These are phyloP conservation scores for Umbellularia californica DNA, from an alignment of 164 flowering plant species.

Conservation along the genomic window DNA sequence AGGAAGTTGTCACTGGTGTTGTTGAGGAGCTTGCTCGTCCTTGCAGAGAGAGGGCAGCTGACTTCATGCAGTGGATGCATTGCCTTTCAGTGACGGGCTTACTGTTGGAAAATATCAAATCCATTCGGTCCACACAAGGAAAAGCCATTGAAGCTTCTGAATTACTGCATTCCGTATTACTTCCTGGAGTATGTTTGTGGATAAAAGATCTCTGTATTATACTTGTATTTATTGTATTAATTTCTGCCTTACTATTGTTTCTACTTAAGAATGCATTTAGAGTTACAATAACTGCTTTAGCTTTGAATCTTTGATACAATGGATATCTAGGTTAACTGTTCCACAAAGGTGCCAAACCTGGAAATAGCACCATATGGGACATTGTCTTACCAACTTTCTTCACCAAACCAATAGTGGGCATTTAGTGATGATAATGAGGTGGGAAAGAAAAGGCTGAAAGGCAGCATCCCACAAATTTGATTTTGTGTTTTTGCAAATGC, in stretches of 20 bases:
- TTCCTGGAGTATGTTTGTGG: slow-evolving; percentile 67
- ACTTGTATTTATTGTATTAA: background rate
- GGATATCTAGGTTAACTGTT: background rate
- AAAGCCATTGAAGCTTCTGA: slow-evolving; percentile 55
- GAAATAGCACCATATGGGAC: background rate
- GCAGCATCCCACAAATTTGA: background rate
- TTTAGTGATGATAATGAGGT: background rate
- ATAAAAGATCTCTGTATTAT: background rate
- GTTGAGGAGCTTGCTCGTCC: slow-evolving; percentile 84
- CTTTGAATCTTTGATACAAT: background rate
- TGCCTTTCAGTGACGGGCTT: slow-evolving; percentile 77
- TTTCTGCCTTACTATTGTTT: background rate
- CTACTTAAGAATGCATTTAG: background rate
- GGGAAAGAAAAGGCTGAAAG: background rate
- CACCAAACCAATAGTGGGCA: background rate
- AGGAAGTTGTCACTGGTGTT: slow-evolving; percentile 57
- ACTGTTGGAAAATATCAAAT: slow-evolving; percentile 62
- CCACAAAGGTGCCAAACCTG: background rate
- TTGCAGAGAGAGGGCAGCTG: slow-evolving; percentile 91
- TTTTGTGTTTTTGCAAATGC: background rate
- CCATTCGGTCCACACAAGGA: slow-evolving; percentile 47
- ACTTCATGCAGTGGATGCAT: slow-evolving; percentile 94
- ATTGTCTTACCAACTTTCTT: background rate
- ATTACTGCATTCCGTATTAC: slow-evolving; percentile 65
- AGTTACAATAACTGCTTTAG: too few species aligned